A percentile compares a stretch with the other conserved stretches of the same genome.
These are phyloP conservation scores for Vickermania ingenoplastis DNA, from an alignment of 208 protist species.

Conservation along the genomic window DNA sequence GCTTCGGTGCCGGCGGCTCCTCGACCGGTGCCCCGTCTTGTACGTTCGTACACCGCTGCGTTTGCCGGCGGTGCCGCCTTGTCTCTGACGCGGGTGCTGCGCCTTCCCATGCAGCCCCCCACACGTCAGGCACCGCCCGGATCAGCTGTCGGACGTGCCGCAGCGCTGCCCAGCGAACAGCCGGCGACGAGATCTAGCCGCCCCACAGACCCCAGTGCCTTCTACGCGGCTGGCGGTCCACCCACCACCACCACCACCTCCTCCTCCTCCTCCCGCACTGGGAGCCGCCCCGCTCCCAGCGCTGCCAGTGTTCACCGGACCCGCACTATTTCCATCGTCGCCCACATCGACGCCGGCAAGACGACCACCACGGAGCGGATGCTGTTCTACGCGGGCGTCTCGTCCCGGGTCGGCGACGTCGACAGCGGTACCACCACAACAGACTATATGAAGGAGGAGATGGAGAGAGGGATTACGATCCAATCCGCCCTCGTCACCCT, in stretches of 20 bases:
- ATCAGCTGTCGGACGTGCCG: too few species aligned
- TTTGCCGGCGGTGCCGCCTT: too few species aligned
- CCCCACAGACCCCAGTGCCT: too few species aligned
- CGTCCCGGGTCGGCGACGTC: slow-evolving; percentile 87
- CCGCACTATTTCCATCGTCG: slow-evolving; percentile 94
- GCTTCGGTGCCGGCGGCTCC: too few species aligned
- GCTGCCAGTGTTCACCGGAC: slow-evolving; percentile 20
- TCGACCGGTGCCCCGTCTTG: too few species aligned
- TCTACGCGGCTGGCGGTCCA: too few species aligned
- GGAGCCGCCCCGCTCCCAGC: neutral
- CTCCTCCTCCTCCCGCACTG: neutral
- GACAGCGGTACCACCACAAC: slow-evolving; percentile 94
- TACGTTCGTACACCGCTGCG: too few species aligned
- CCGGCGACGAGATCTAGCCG: too few species aligned
- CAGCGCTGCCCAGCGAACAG: too few species aligned
- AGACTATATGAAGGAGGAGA: slow-evolving; percentile 95
- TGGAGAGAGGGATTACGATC: slow-evolving; percentile 96
- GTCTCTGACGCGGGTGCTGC: too few species aligned
- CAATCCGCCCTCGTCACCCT: slow-evolving; percentile 91
- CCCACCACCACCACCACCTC: neutral
- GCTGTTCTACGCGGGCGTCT: slow-evolving; percentile 88
- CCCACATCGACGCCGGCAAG: slow-evolving; percentile 95
- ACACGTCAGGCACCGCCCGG: too few species aligned
- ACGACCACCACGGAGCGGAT: slow-evolving; percentile 94
- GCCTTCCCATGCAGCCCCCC: too few species aligned